Percentiles rank a stretch among this genome's conserved stretches.
phyloP scores from a whole-genome alignment of 2,329 filamentous ascomycete genomes.

The Akanthomyces lecanii region DNA sequence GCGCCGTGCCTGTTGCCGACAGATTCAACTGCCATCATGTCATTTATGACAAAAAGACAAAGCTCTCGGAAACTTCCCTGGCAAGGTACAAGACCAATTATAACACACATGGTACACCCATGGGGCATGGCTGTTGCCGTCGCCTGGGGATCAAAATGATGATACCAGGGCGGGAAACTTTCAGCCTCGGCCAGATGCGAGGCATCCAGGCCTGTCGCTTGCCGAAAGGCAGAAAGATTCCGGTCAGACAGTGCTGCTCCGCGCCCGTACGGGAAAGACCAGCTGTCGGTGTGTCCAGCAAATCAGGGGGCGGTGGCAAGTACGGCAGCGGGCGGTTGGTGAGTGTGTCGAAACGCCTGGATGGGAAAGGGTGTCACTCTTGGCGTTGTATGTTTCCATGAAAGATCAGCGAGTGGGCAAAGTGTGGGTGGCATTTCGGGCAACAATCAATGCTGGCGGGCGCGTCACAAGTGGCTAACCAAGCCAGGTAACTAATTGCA shows the following conservation, averaged over 20 bases:
- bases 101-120: not conserved
- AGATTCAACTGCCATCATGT: conserved; percentile 8
- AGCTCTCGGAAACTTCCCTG: not conserved
- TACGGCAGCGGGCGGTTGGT: not conserved
- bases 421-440: conserved; percentile 3
- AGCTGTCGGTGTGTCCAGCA: conserved; percentile 6
- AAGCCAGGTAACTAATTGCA: not conserved
- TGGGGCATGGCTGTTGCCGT: not conserved
- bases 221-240: conserved; percentile 4
- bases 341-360: conserved; percentile 10
- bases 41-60: not conserved
- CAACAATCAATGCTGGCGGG: conserved; percentile 6
- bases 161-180: not conserved
- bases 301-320: conserved; percentile 3
- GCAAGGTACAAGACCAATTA: not conserved
- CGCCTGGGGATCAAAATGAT: conserved; percentile 2
- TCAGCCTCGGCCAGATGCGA: conserved; percentile 1
- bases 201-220: not conserved
- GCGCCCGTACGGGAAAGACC: conserved; percentile 1
- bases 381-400: conserved; percentile 7
- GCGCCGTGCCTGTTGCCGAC: not conserved
- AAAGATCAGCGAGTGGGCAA: conserved; percentile 6
- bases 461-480: not conserved
- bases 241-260: not conserved
- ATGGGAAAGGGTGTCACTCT: conserved; percentile 11